phyloP scores from a whole-genome alignment of 2,329 filamentous ascomycete species.

The Clarireedia paspali region DNA sequence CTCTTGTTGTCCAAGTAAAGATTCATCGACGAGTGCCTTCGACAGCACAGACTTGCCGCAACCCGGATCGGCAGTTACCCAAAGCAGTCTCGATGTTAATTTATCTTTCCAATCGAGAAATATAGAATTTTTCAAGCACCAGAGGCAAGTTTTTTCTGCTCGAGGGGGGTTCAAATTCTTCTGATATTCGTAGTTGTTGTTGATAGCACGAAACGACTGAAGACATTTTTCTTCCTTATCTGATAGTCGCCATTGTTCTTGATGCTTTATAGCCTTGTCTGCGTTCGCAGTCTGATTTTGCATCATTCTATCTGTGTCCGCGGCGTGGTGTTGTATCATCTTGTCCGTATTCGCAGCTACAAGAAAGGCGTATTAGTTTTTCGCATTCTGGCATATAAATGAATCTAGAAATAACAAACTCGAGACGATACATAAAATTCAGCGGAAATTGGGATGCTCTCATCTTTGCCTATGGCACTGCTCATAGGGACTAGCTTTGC shows the following conservation, averaged over 20 bases:
- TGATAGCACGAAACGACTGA: background rate
- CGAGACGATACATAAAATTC: too few species aligned
- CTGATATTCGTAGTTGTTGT: background rate
- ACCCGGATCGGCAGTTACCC: conserved; percentile 6
- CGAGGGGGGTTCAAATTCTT: conserved; percentile 1
- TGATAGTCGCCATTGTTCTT: background rate
- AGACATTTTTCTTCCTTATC: background rate
- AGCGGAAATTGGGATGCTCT: too few species aligned
- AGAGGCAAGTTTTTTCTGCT: background rate
- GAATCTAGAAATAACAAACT: too few species aligned
- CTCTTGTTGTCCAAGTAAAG: background rate
- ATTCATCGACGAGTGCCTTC: conserved; percentile 3
- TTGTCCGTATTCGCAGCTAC: too few species aligned
- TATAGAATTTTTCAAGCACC: background rate
- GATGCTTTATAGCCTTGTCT: background rate
- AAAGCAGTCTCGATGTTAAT: conserved; percentile 1
- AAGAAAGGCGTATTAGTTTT: too few species aligned
- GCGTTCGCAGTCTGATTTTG: background rate
- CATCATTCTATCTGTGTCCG: background rate
- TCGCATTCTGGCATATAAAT: too few species aligned
- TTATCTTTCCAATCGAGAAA: conserved; percentile 1
- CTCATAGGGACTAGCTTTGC: too few species aligned
- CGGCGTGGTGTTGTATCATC: background rate
- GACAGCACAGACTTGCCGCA: conserved; percentile 8
- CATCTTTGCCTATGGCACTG: too few species aligned